Base-by-base conservation (phyloP, 2,329 filamentous ascomycete genomes). In the Paecilomyces dactylethromorphus region DNA sequence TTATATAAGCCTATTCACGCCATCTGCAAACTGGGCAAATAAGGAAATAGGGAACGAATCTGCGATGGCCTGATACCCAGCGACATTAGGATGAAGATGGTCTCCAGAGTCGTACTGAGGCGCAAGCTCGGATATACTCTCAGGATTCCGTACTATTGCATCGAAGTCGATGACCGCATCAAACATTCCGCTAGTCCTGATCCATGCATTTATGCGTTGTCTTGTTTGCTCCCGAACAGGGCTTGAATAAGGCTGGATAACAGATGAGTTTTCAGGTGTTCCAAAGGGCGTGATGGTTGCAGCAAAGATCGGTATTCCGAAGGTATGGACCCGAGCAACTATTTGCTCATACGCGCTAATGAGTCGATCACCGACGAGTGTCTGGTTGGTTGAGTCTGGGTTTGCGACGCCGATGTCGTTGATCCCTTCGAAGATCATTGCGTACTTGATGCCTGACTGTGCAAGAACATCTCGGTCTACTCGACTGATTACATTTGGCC, bases 231-330 rank as follows among this genome's bases (percentile, higher is more conserved):
- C 86, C 7, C 85, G 72, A 49, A 78, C 72, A 0, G 82, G 76
- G 62, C 79, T 74, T 10, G 79, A 81, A 65, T 88, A 88, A 26
- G 78, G 72, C 69, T 86, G 81, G 39, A 60, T 24, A 4, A 63
- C 64, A 15, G 60, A 65, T 73, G 3, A 74, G 70, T 3, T 49
- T 55, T 2, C 45, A 0, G 72, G 71, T 8, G 76, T 78, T 8
- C 70, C 75, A 63, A 89, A 89, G 0, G 86, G 86, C 3, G 86
- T 88, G 60, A 89, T 87, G 0, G 87, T 89, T 0, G 83, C 85
- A 0, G 77, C 86, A 64, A 88, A 85, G 7, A 86, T 76, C 0
- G 80, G 78, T 26, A 87, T 78, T 1, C 81, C 81, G 2, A 78
- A 76, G 0, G 79, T 74, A 65, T 84, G 83, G 18, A 85, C 76